Evolutionary conservation across 345 rosid genomes (phyloP), one percentile per base, ranked within the genome.

Genomic region (Pistacia integerrima): DNA sequence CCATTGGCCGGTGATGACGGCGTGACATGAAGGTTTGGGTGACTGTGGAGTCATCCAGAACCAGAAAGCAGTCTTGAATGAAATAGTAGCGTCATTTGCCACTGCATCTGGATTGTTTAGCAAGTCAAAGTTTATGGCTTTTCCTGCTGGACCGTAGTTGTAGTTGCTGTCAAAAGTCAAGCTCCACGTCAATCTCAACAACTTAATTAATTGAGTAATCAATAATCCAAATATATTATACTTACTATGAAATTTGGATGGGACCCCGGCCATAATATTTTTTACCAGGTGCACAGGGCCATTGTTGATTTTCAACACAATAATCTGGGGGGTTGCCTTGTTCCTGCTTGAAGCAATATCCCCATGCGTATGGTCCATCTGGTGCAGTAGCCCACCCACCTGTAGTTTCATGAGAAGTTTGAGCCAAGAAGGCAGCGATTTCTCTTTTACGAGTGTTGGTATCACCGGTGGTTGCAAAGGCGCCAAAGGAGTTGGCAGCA

Each of bases 401-500:
- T 59, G 20, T 22, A 22, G 94, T 90, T 82, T 90, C 90, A 49
- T 88, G 94, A 13, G 92, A 90, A 25, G 91, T 90, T 67, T 90
- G 94, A 69, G 85, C 92, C 55, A 90, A 81, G 81, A 90, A 90
- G 49, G 94, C 94, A 7, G 89, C 92, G 17, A 89, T 55, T 68
- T 90, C 92, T n/a, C 85, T 81, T 67, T 86, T 86, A 46, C 88
- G 80, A 1, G 88, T 61, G 68, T 57, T 28, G 12, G 69, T 25
- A 25, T 25, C 25, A 25, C 25, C 25, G 25, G 25, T 25, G 0
- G 25, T 25, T 25, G 25, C 25, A 25, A 25, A 25, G 25, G 25
- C 25, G 25, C 25, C 25, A 25, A 25, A 25, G 25, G 25, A 25
- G 1, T 25, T 25, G 25, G 25, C 25, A 1, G 25, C 25, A 25